A percentile compares a stretch with the other conserved stretches of the same genome.
phyloP scores from a whole-genome alignment of 2,329 filamentous ascomycete species.

The Leptographium radiaticola region DNA sequence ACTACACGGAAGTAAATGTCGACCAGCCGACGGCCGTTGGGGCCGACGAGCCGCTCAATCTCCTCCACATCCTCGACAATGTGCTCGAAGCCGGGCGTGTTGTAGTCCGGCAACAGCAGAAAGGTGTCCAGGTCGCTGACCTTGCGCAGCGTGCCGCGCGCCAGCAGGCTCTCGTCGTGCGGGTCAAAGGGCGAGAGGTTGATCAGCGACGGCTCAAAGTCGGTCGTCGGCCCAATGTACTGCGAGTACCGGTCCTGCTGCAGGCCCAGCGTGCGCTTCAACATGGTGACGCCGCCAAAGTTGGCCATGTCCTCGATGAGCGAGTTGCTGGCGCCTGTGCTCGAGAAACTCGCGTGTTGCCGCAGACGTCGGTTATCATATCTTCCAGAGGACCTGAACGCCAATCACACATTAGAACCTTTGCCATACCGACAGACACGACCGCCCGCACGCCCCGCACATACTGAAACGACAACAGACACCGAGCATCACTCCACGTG shows the following conservation, averaged over 20 bases:
- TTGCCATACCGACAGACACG: constrained; percentile 8
- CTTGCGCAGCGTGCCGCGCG: constrained; percentile 56
- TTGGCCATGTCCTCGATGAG: constrained; percentile 60
- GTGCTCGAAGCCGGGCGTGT: constrained; percentile 59
- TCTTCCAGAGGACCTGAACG: constrained; percentile 41
- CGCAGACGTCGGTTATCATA: constrained; percentile 39
- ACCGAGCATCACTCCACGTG: neutral
- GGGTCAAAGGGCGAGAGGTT: constrained; percentile 69
- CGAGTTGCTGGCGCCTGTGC: constrained; percentile 47
- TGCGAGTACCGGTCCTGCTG: constrained; percentile 69
- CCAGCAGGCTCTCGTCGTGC: constrained; percentile 65
- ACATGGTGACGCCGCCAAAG: constrained; percentile 50
- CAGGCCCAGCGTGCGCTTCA: constrained; percentile 60
- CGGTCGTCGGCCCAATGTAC: constrained; percentile 71
- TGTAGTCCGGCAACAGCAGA: constrained; percentile 62
- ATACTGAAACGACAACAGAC: neutral
- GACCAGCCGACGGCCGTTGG: constrained; percentile 49
- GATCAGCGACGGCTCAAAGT: constrained; percentile 74
- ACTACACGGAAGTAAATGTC: constrained; percentile 54
- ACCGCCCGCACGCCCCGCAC: neutral
- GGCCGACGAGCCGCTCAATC: constrained; percentile 56
- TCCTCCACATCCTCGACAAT: constrained; percentile 44
- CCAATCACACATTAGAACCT: constrained; percentile 36
- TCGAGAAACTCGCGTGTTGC: constrained; percentile 45
- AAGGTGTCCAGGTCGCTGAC: constrained; percentile 70